Conservation (phyloP, 2,329 filamentous ascomycete species). For the Cyclaneusma minus region DNA sequence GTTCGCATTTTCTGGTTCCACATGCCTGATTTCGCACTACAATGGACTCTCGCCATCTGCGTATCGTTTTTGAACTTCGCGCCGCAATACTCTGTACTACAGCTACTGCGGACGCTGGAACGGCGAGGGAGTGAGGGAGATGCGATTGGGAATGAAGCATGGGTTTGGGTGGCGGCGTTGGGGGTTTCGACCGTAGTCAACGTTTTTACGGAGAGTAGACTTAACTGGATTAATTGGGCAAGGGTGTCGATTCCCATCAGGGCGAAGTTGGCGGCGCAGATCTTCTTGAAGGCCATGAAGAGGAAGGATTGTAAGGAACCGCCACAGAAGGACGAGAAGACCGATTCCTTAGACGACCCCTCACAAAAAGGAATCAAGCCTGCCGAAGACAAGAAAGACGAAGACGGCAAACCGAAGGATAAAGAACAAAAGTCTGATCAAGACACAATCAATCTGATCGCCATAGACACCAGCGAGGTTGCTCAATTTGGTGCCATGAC, state of each 20-base stretch:
- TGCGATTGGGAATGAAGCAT: constrained; percentile 6
- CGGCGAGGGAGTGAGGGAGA: constrained; percentile 5
- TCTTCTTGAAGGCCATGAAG: constrained; percentile 62
- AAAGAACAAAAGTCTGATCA: constrained; percentile 39
- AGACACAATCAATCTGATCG: constrained; percentile 59
- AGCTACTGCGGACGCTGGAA: constrained; percentile 10
- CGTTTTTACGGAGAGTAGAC: constrained; percentile 7
- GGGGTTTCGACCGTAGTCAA: constrained; percentile 5
- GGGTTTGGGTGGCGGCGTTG: constrained; percentile 9
- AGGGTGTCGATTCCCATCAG: constrained; percentile 34
- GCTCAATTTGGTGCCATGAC: constrained; percentile 48
- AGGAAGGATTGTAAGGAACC: constrained; percentile 48
- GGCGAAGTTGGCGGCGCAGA: constrained; percentile 50
- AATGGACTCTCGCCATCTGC: constrained; percentile 23
- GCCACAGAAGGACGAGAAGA: constrained; percentile 23
- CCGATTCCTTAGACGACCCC: too few species aligned
- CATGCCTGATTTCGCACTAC: constrained; percentile 32
- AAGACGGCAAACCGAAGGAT: constrained; percentile 4
- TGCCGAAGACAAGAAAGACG: constrained; percentile 4
- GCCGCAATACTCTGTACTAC: constrained; percentile 9
- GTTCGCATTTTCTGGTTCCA: constrained; percentile 40
- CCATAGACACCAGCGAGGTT: constrained; percentile 53
- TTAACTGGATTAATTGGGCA: constrained; percentile 10
- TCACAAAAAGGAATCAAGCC: too few species aligned
- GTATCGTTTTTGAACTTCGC: constrained; percentile 7